phyloP scores from a whole-genome alignment of 2,329 filamentous ascomycete genomes.

The Colletotrichum sansevieriae region DNA sequence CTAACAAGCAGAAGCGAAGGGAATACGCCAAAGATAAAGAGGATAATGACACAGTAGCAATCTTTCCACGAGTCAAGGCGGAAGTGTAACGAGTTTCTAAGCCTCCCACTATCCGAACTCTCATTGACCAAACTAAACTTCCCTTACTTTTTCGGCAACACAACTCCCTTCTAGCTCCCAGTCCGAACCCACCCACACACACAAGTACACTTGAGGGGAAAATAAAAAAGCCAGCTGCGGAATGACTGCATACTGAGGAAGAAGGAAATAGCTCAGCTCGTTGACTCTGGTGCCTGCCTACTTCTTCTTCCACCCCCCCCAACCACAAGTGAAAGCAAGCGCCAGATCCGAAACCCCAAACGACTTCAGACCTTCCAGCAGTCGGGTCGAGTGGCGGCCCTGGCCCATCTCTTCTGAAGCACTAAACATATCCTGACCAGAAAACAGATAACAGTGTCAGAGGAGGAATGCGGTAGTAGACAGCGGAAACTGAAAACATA shows the following conservation, averaged over 20 bases:
- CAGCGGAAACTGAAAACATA: neutral
- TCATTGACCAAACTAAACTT: neutral
- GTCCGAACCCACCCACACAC: too few species aligned
- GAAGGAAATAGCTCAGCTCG: neutral
- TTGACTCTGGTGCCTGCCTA: neutral
- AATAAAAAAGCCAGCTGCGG: too few species aligned
- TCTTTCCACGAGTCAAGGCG: too few species aligned
- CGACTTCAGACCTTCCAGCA: slow-evolving; percentile 6
- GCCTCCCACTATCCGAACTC: neutral
- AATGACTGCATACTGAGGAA: neutral
- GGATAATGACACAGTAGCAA: too few species aligned
- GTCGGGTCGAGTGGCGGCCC: slow-evolving; percentile 21
- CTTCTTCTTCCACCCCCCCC: neutral
- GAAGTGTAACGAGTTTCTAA: neutral
- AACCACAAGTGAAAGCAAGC: slow-evolving; percentile 4
- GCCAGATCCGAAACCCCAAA: slow-evolving; percentile 20
- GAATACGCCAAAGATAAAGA: too few species aligned
- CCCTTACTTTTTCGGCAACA: neutral
- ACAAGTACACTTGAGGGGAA: too few species aligned
- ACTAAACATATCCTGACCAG: slow-evolving; percentile 11
- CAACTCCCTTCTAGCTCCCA: neutral
- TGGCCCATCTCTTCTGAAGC: slow-evolving; percentile 6
- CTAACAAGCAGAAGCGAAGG: too few species aligned
- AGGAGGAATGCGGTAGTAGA: too few species aligned
- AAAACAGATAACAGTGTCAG: neutral